A percentile compares a stretch with the other conserved stretches of the same genome.
These are phyloP conservation scores for Ceratocystis eucalypticola DNA, from an alignment of 2,329 filamentous ascomycete species.

Conservation along the genomic window DNA sequence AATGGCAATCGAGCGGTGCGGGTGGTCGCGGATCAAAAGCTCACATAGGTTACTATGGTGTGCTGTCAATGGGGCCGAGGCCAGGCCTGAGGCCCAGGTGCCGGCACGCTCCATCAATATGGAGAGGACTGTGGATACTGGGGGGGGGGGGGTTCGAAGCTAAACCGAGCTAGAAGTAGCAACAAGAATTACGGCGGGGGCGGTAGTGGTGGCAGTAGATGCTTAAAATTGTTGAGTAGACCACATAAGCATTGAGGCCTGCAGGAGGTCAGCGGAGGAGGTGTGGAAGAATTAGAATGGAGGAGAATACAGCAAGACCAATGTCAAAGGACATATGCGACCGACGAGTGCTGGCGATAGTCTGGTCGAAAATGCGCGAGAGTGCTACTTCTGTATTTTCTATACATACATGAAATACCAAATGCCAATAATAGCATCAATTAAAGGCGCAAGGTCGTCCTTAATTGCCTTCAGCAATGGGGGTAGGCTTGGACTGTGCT, in stretches of 20 bases:
- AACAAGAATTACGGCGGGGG: not conserved
- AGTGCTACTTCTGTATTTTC: not conserved
- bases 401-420: not conserved
- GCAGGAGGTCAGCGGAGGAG: not conserved
- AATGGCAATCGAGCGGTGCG: constrained; percentile 76
- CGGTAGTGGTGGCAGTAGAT: not conserved
- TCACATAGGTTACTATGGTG: constrained; percentile 52
- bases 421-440: not conserved
- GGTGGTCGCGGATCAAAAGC: constrained; percentile 73
- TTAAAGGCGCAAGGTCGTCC: constrained; percentile 3
- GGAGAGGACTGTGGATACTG: not conserved
- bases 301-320: not conserved
- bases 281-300: not conserved
- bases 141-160: not conserved
- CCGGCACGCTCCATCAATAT: constrained; percentile 18
- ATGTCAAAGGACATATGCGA: not conserved
- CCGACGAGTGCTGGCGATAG: not conserved
- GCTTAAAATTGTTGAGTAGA: not conserved
- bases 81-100: constrained; percentile 15
- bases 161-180: not conserved
- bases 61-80: constrained; percentile 25
- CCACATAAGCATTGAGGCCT: not conserved
- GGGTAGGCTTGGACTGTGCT: not conserved
- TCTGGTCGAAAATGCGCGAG: not conserved
- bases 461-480: not conserved